Evolutionary conservation across 306 rosid genomes (phyloP).

Genomic region (Trifolium pratense): DNA sequence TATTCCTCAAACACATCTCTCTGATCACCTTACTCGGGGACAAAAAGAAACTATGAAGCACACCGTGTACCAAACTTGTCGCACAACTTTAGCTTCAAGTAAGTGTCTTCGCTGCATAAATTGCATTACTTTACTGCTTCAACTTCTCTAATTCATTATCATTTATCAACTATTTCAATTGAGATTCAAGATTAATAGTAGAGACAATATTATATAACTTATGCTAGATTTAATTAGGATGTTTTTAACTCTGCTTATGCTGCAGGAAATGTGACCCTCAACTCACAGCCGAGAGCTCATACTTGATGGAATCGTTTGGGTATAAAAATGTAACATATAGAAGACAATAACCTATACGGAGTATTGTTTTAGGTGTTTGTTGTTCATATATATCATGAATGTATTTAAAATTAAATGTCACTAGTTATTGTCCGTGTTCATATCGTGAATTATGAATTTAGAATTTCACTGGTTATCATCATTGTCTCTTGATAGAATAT

Average conservation of each 20-base stretch:
- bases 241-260: conserved; percentile 23
- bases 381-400: neutral
- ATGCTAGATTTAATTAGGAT: neutral
- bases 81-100: conserved; percentile 51
- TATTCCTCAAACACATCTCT: conserved; percentile 32
- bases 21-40: conserved; percentile 35
- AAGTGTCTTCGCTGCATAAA: conserved; percentile 25
- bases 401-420: too few species aligned
- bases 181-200: neutral
- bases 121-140: conserved; percentile 20
- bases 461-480: conserved; percentile 19
- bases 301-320: conserved; percentile 46
- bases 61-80: conserved; percentile 49
- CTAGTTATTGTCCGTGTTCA: neutral
- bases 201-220: neutral
- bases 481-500: conserved; percentile 19
- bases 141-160: neutral
- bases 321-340: conserved; percentile 6
- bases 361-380: conserved; percentile 18
- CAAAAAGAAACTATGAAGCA: conserved; percentile 56
- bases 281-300: conserved; percentile 47
- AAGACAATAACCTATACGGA: conserved; percentile 17
- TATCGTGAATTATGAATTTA: conserved; percentile 30
- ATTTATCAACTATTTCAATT: conserved; percentile 9
- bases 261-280: conserved; percentile 51